Conservation (phyloP, 2,329 filamentous ascomycete species). For the Rhinocladiella mackenziei region DNA sequence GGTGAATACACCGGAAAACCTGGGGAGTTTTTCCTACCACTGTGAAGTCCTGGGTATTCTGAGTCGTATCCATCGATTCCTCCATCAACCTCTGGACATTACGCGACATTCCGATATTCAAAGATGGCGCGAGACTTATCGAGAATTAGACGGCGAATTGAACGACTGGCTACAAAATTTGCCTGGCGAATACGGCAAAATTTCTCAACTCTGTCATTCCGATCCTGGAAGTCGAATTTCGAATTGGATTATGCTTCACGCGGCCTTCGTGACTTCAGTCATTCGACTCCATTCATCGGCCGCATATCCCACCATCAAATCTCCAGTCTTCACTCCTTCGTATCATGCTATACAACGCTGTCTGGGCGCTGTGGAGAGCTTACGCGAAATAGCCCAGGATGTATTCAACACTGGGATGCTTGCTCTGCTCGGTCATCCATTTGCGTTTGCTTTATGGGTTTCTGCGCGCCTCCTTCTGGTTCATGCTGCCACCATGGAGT, state of each 20-base stretch:
- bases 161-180: conserved; percentile 79
- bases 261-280: conserved; percentile 84
- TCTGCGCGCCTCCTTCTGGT: conserved; percentile 81
- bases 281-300: conserved; percentile 89
- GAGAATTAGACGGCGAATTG: conserved; percentile 74
- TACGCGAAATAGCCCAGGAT: conserved; percentile 72
- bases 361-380: conserved; percentile 75
- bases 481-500: conserved; percentile 62
- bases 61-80: conserved; percentile 79
- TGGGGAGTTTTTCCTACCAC: conserved; percentile 85
- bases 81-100: conserved; percentile 87
- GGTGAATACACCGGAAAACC: conserved; percentile 66
- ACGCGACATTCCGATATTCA: conserved; percentile 78
- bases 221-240: conserved; percentile 39
- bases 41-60: conserved; percentile 87
- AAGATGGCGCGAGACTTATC: conserved; percentile 82
- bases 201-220: conserved; percentile 68
- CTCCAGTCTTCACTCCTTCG: conserved; percentile 79
- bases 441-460: conserved; percentile 80
- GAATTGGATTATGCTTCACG: conserved; percentile 87
- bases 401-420: conserved; percentile 72
- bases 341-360: conserved; percentile 82
- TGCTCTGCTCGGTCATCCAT: conserved; percentile 78
- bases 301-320: conserved; percentile 84
- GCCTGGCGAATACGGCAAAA: conserved; percentile 78